phyloP scores from a whole-genome alignment of 163 green algal genomes.

The Volvox carteri region DNA sequence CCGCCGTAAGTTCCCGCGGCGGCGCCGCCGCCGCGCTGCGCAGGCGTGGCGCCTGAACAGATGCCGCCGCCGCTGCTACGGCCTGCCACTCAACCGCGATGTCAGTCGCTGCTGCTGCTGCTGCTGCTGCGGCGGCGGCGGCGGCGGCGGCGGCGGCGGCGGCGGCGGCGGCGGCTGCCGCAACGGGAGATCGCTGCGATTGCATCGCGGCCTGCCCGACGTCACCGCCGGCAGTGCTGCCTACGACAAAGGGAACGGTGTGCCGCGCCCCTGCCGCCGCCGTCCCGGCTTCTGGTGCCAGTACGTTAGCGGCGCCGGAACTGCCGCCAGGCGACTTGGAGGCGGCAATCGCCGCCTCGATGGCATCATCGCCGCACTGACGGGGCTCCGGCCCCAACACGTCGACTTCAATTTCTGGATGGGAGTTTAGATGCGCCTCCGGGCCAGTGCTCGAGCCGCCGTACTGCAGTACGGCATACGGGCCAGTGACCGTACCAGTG shows the following conservation, averaged over 20 bases:
- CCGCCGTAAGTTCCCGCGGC: neutral
- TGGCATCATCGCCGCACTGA: neutral
- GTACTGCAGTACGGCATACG: neutral
- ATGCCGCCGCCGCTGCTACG: constrained; percentile 10
- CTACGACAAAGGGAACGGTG: too few relatives aligned
- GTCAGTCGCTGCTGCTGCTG: neutral
- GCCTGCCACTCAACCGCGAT: neutral
- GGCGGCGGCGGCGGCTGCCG: too few relatives aligned
- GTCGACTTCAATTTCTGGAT: neutral
- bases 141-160: too few relatives aligned
- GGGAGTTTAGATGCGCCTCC: neutral
- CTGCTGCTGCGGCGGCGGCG: neutral
- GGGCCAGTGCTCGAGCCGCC: neutral
- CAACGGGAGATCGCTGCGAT: too few relatives aligned
- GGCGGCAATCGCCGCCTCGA: neutral
- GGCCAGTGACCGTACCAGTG: neutral
- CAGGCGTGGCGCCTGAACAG: neutral
- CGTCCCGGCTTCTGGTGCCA: neutral
- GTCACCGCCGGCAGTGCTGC: too few relatives aligned
- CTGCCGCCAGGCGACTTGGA: neutral
- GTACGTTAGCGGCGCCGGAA: too few relatives aligned
- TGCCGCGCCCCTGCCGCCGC: constrained; percentile 19
- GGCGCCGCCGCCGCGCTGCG: neutral
- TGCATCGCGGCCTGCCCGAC: too few relatives aligned
- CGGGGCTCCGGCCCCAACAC: neutral